Conservation (phyloP, 2,329 filamentous ascomycete species). For the Raffaelea albimanens region DNA sequence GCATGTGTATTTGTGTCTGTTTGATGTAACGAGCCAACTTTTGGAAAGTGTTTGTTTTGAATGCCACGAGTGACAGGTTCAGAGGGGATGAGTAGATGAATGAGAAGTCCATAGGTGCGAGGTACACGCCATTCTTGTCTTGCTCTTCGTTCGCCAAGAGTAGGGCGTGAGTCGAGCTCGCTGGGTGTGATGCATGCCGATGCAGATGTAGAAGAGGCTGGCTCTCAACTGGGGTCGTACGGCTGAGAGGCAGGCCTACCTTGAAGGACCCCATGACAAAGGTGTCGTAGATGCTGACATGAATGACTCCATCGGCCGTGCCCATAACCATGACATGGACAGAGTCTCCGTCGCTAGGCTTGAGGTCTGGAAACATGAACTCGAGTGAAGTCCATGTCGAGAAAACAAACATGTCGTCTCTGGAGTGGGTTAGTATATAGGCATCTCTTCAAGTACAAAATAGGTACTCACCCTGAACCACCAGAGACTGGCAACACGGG, state of each 20-base stretch:
- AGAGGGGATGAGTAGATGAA: constrained; percentile 72
- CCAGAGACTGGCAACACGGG: constrained; percentile 59
- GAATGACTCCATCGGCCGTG: constrained; percentile 59
- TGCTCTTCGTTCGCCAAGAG: constrained; percentile 36
- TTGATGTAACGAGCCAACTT: constrained; percentile 78
- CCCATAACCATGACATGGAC: constrained; percentile 73
- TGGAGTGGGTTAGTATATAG: constrained; percentile 18
- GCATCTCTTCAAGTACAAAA: neutral
- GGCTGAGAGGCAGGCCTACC: constrained; percentile 28
- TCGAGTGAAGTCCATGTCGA: constrained; percentile 62
- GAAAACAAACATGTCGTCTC: constrained; percentile 52
- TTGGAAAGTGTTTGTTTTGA: constrained; percentile 78
- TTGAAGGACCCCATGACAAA: constrained; percentile 65
- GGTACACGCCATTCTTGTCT: constrained; percentile 36
- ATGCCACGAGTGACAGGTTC: constrained; percentile 74
- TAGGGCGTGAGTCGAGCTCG: constrained; percentile 67
- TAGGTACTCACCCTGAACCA: constrained; percentile 45
- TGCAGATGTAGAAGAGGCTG: constrained; percentile 21
- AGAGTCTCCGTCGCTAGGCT: constrained; percentile 58
- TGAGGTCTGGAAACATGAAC: constrained; percentile 55
- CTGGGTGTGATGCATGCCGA: constrained; percentile 61
- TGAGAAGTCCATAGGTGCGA: constrained; percentile 74
- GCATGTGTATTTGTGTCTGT: constrained; percentile 70
- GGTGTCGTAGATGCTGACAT: constrained; percentile 77
- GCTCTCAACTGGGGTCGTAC: constrained; percentile 6